A percentile compares a stretch with the other conserved stretches of the same genome.
These are phyloP conservation scores for Orbilia ellipsospora DNA, from an alignment of 2,329 filamentous ascomycete species.

Conservation along the genomic window DNA sequence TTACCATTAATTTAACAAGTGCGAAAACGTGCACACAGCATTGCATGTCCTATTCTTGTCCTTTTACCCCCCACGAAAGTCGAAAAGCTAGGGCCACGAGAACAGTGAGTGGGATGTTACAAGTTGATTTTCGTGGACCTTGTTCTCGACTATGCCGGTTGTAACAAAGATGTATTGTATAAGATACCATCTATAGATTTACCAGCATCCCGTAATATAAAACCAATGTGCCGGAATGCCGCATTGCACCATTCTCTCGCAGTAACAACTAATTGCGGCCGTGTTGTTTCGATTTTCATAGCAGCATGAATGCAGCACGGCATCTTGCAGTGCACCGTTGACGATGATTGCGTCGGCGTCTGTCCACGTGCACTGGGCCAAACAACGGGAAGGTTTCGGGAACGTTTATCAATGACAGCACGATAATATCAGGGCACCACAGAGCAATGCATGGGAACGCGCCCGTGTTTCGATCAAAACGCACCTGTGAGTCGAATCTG, in stretches of 20 bases:
- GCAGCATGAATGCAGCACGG: conserved; percentile 22
- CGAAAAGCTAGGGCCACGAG: conserved; percentile 1
- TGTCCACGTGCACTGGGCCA: not conserved
- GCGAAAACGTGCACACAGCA: not conserved
- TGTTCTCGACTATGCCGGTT: conserved; percentile 27
- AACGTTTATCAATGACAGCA: not conserved
- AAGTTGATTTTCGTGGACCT: conserved; percentile 29
- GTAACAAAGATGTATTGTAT: conserved; percentile 7
- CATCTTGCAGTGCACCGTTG: conserved; percentile 27
- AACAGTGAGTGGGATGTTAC: conserved; percentile 4
- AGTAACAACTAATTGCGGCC: not conserved
- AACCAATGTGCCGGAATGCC: conserved; percentile 17
- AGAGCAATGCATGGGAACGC: not conserved
- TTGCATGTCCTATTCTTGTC: not conserved
- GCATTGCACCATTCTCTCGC: conserved; percentile 4
- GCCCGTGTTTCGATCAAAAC: not conserved
- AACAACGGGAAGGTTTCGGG: conserved; percentile 8
- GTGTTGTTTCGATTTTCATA: not conserved
- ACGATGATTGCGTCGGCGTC: conserved; percentile 20
- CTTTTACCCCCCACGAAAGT: conserved; percentile 23
- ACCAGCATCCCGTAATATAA: not conserved
- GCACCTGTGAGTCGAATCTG: conserved; percentile 7
- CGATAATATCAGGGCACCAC: not conserved
- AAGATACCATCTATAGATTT: not conserved
- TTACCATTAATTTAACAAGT: conserved; percentile 15